phyloP scores from a whole-genome alignment of 1,139 yeast species.

The Blastobotrys capitulatus region DNA sequence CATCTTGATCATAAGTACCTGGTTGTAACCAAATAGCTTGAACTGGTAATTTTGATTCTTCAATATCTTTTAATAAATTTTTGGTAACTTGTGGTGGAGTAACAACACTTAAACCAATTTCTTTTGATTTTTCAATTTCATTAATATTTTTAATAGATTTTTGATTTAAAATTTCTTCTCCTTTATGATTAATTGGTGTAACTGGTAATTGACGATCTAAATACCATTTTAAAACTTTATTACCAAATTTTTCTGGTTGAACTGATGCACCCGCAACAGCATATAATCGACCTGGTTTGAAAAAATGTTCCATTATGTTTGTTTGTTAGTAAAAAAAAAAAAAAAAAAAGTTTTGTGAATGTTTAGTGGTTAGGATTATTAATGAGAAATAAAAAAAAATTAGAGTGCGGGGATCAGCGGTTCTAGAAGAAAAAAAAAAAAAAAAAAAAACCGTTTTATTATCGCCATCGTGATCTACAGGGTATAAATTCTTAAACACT shows the following conservation, averaged over 20 bases:
- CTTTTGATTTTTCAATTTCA: constrained; percentile 26
- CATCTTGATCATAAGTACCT: constrained; percentile 59
- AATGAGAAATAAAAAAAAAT: not conserved
- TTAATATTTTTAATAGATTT: constrained; percentile 38
- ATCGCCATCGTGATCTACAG: too few species aligned
- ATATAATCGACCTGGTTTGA: constrained; percentile 47
- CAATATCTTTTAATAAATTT: constrained; percentile 42
- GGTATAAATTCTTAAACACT: too few species aligned
- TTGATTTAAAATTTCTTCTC: constrained; percentile 47
- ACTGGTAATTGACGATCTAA: constrained; percentile 51
- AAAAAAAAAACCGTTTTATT: not conserved
- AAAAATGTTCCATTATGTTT: constrained; percentile 38
- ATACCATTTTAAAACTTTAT: constrained; percentile 68
- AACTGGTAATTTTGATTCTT: constrained; percentile 35
- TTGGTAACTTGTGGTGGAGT: constrained; percentile 66
- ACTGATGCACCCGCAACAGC: constrained; percentile 73
- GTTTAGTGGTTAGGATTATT: not conserved
- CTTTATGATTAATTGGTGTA: constrained; percentile 54
- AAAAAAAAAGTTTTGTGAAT: not conserved
- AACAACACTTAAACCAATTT: constrained; percentile 42
- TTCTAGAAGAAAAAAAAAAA: not conserved
- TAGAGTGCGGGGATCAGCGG: not conserved
- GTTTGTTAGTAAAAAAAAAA: not conserved
- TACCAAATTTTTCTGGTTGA: constrained; percentile 63
- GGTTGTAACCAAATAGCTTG: constrained; percentile 81